phyloP scores from a whole-genome alignment of 768 basidiomycete genomes.

The Infundibulicybe gibba region DNA sequence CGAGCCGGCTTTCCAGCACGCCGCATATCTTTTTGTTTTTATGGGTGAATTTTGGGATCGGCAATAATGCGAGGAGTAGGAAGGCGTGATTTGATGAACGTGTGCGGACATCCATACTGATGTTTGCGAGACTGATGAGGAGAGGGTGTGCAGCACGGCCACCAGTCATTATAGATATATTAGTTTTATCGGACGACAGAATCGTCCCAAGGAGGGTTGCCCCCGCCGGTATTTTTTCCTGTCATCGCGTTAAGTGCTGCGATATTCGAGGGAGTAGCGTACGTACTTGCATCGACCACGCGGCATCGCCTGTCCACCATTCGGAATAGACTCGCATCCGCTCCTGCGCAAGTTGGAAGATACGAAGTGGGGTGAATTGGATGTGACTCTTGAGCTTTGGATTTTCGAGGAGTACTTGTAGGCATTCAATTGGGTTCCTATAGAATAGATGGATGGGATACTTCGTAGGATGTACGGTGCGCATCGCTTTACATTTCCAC shows the following conservation, averaged over 20 bases:
- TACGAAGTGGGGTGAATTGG: background rate
- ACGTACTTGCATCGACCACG: conserved; percentile 5
- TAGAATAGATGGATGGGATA: conserved; percentile 12
- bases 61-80: conserved; percentile 21
- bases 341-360: background rate
- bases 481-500: conserved; percentile 13
- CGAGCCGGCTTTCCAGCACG: conserved; percentile 9
- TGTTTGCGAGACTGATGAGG: no score
- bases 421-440: no score
- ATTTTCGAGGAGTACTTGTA: conserved; percentile 18
- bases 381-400: no score
- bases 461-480: conserved; percentile 8
- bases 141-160: conserved; percentile 25
- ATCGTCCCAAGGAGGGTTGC: conserved; percentile 22
- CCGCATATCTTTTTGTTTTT: conserved; percentile 9
- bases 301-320: background rate
- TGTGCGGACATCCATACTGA: conserved; percentile 20
- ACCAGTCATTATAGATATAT: conserved; percentile 27
- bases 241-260: background rate
- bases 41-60: no score
- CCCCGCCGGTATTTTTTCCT: conserved; percentile 15
- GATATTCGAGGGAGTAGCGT: background rate
- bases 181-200: no score
- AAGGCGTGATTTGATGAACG: conserved; percentile 26
- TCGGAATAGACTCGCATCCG: no score